Base-by-base conservation (phyloP, 2,329 filamentous ascomycete species). In the Stachybotrys elegans region DNA sequence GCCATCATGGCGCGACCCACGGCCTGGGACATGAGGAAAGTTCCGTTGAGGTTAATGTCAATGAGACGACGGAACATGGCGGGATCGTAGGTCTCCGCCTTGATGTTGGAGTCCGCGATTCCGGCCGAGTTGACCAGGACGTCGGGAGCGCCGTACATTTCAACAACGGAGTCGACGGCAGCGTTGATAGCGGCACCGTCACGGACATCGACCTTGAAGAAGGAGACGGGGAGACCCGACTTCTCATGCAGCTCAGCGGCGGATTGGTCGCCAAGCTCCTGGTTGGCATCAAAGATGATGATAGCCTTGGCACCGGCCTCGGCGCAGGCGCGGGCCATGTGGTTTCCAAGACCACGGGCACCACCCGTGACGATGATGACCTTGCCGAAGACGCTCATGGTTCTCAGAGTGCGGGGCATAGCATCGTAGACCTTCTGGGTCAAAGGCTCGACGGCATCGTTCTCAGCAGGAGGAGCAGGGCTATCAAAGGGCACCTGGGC, bases 31-130 rank as follows among this genome's bases (percentile, higher is more conserved):
- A 88, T 83, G 51, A 90, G 71, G 76, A 91, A 91, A 5, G 84
- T 84, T 43, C 87, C 87, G 8, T 79, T 89, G 29, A 90, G 69
- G 75, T 91, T 92, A 72, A 91, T 89, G 63, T 91, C 86, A 56
- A 91, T 83, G 25, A 90, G 77, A 44, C 81, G 81, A 40, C 84
- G 83, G 76, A 88, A 91, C 76, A 85, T 87, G 63, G 82, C 78
- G 22, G 78, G 75, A 60, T 87, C 80, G 69, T 91, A 90, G 17
- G 73, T 81, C 74, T 90, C 86, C 40, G 85, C 86, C 65, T 86
- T 85, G 71, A 90, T 86, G 75, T 90, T 90, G 62, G 85, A 89
- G 64, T 90, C 86, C 51, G 86, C 86, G 51, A 91, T 88, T 60
- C 86, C 86, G 37, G 86, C 86, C 40, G 84, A 83, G 70, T 88